Conservation (phyloP, 345 rosid genomes). For the Pugionium dolabratum region DNA sequence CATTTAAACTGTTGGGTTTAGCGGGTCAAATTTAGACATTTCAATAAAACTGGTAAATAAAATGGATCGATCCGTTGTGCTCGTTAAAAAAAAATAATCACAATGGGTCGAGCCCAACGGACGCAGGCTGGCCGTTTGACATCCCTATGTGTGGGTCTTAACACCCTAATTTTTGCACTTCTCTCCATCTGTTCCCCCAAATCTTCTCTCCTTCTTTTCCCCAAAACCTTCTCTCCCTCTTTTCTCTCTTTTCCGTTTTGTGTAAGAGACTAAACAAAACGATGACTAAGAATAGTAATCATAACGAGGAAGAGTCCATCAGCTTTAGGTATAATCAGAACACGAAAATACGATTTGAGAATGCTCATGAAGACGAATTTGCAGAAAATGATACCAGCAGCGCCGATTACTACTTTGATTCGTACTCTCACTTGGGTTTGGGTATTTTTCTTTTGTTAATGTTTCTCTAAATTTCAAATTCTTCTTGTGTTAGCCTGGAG, state of each 20-base stretch:
- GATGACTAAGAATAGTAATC: constrained; percentile 49
- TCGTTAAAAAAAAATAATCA: no score
- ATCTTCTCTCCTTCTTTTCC: neutral
- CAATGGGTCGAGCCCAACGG: no score
- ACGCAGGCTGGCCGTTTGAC: no score
- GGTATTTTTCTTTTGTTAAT: constrained; percentile 48
- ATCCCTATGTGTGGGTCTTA: neutral
- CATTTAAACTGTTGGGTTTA: no score
- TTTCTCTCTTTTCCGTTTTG: neutral
- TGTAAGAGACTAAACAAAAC: neutral
- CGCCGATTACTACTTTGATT: constrained; percentile 98
- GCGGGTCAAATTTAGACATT: no score
- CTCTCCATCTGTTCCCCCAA: neutral
- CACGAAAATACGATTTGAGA: constrained; percentile 57
- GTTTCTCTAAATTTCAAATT: constrained; percentile 4
- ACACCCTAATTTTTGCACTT: constrained; percentile 41
- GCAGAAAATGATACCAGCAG: constrained; percentile 67
- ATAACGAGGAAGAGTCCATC: constrained; percentile 35
- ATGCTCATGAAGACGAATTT: constrained; percentile 49
- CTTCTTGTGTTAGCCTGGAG: neutral
- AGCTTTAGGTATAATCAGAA: constrained; percentile 35
- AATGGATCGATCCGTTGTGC: no score
- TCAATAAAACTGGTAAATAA: no score
- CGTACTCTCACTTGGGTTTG: constrained; percentile 77
- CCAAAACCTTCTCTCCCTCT: constrained; percentile 32